Percentiles rank a stretch among this genome's conserved stretches.
Conservation (phyloP, 805 yeast genomes). For the Candida khao-thaluensis region DNA sequence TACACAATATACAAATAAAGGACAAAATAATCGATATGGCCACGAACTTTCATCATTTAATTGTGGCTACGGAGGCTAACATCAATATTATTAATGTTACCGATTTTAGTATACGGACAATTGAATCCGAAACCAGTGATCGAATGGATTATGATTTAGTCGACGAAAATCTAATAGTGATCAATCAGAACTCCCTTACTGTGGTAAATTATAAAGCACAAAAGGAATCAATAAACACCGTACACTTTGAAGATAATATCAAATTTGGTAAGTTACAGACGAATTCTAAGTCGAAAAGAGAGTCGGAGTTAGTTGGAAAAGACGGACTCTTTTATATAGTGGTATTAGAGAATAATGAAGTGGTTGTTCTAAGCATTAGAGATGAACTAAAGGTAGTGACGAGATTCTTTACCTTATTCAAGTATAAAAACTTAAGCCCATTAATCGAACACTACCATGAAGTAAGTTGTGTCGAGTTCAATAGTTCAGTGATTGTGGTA, state of each 20-base stretch:
- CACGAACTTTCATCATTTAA: constrained; percentile 1
- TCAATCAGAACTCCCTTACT: constrained; percentile 19
- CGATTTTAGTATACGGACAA: not conserved
- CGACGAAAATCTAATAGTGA: constrained; percentile 27
- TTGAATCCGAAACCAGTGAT: constrained; percentile 8
- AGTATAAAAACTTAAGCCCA: constrained; percentile 18
- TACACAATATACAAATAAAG: constrained; percentile 12
- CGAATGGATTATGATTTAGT: constrained; percentile 30
- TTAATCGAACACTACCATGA: constrained; percentile 10
- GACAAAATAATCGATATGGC: constrained; percentile 11
- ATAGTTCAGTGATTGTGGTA: constrained; percentile 33
- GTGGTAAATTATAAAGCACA: constrained; percentile 22
- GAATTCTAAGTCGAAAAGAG: constrained; percentile 14
- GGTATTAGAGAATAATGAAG: constrained; percentile 39
- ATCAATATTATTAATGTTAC: constrained; percentile 21
- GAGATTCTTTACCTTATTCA: constrained; percentile 23
- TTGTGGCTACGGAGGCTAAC: not conserved
- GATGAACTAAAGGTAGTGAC: constrained; percentile 18
- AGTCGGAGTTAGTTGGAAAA: constrained; percentile 31
- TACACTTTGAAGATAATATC: constrained; percentile 9
- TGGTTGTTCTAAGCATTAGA: constrained; percentile 45
- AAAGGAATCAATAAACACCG: not conserved
- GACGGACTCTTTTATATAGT: constrained; percentile 42
- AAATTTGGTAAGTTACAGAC: constrained; percentile 15
- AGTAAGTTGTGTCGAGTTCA: constrained; percentile 30